Evolutionary conservation across 148 eudicot species (phyloP).

Genomic region (Simmondsia chinensis): DNA sequence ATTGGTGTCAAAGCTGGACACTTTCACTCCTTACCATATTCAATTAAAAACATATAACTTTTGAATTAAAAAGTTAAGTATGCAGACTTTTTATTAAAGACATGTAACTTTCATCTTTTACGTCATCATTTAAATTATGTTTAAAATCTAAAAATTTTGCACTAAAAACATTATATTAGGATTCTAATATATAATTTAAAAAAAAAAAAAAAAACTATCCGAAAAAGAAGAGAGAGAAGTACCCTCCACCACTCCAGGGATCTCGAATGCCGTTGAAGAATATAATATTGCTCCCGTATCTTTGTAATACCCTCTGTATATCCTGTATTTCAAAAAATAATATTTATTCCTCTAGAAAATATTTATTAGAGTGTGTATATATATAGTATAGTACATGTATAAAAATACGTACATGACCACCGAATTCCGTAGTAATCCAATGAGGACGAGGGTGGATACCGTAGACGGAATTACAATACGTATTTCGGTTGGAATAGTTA

Average conservation of each 20-base stretch:
- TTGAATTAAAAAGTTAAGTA: too few relatives aligned
- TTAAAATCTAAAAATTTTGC: too few relatives aligned
- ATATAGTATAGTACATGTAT: not conserved
- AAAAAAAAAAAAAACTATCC: not conserved
- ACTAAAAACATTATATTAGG: too few relatives aligned
- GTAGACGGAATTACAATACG: slow-evolving; percentile 15
- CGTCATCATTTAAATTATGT: too few relatives aligned
- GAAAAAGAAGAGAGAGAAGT: not conserved
- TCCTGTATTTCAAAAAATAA: slow-evolving; percentile 19
- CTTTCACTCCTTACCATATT: too few relatives aligned
- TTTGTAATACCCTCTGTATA: slow-evolving; percentile 40
- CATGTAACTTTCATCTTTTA: too few relatives aligned
- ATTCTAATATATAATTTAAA: not conserved
- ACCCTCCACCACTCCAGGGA: slow-evolving; percentile 78
- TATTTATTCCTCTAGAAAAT: not conserved
- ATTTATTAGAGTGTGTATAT: not conserved
- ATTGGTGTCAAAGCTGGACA: too few relatives aligned
- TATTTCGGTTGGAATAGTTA: slow-evolving; percentile 21
- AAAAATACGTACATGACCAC: slow-evolving; percentile 46
- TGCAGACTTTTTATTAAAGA: too few relatives aligned
- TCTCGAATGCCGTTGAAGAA: slow-evolving; percentile 29
- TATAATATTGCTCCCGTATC: slow-evolving; percentile 28
- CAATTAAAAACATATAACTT: too few relatives aligned
- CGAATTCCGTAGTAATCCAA: slow-evolving; percentile 72
- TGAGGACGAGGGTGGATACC: slow-evolving; percentile 58